Conservation (phyloP, 1,284 basidiomycete species). For the Bondarzewia mesenterica region DNA sequence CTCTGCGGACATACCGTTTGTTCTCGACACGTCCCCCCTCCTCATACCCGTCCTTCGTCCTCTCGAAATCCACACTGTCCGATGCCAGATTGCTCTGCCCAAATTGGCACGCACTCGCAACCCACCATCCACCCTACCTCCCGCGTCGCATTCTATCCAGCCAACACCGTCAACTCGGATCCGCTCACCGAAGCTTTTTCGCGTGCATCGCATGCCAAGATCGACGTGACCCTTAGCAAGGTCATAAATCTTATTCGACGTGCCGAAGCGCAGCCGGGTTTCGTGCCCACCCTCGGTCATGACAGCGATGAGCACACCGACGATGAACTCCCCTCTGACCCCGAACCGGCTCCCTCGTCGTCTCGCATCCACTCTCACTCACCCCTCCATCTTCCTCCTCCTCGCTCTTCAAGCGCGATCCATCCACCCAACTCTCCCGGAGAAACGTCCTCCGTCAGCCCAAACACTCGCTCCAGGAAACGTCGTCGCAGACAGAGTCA, state of each 20-base stretch:
- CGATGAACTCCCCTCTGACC: slow-evolving; percentile 11
- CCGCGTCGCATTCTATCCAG: slow-evolving; percentile 27
- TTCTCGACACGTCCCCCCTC: slow-evolving; percentile 18
- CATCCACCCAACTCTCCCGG: slow-evolving; percentile 4
- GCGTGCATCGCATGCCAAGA: slow-evolving; percentile 17
- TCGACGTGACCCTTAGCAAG: slow-evolving; percentile 62
- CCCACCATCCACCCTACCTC: slow-evolving; percentile 26
- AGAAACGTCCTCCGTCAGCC: not conserved
- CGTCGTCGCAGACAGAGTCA: slow-evolving; percentile 16
- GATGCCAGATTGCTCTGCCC: slow-evolving; percentile 22
- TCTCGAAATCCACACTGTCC: slow-evolving; percentile 25
- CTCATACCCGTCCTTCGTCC: slow-evolving; percentile 4
- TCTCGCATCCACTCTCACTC: not conserved
- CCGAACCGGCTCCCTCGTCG: not conserved
- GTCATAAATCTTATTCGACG: slow-evolving; percentile 39
- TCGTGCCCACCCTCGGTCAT: slow-evolving; percentile 7
- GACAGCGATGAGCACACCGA: slow-evolving; percentile 19
- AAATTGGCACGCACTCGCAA: slow-evolving; percentile 11
- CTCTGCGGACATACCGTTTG: slow-evolving; percentile 28
- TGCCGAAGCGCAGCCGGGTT: slow-evolving; percentile 10
- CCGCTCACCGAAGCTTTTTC: slow-evolving; percentile 11
- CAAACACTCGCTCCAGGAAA: slow-evolving; percentile 9
- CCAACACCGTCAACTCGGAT: slow-evolving; percentile 21
- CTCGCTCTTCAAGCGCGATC: slow-evolving; percentile 12
- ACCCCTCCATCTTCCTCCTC: slow-evolving; percentile 15